Conservation (phyloP, 176 grass and related monocot genomes). For the Themeda triandra region DNA sequence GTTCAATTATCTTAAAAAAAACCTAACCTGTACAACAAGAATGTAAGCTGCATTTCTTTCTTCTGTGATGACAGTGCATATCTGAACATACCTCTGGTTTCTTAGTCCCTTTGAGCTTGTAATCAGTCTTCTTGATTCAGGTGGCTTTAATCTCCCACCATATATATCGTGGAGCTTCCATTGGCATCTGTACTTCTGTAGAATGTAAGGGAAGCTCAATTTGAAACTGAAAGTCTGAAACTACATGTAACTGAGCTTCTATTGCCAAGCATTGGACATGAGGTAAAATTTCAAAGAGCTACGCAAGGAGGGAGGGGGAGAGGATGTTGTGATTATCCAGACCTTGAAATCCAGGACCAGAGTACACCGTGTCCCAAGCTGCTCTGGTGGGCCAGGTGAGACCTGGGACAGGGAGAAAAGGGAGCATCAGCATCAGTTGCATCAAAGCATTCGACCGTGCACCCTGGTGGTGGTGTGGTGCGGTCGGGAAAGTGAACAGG, state of each 20-base stretch:
- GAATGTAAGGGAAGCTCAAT: not conserved
- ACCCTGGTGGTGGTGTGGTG: no score
- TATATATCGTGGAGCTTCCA: not conserved
- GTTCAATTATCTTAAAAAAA: not conserved
- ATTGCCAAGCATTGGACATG: not conserved
- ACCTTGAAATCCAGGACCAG: not conserved
- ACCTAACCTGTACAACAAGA: not conserved
- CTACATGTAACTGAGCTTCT: not conserved
- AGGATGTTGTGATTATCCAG: not conserved
- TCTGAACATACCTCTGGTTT: not conserved
- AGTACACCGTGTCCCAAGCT: no score
- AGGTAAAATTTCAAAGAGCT: not conserved
- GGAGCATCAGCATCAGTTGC: no score
- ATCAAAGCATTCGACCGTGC: no score
- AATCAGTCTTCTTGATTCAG: not conserved
- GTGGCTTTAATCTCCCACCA: not conserved
- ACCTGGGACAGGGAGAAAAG: no score
- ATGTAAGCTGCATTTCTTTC: not conserved
- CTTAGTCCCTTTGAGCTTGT: not conserved
- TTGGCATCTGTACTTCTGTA: not conserved
- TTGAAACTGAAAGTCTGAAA: not conserved
- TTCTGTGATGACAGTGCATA: not conserved
- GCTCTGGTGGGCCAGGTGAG: no score
- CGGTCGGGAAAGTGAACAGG: no score
- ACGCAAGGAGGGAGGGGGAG: not conserved